phyloP scores from a whole-genome alignment of 2,329 filamentous ascomycete species.

The Biscogniauxia marginata region DNA sequence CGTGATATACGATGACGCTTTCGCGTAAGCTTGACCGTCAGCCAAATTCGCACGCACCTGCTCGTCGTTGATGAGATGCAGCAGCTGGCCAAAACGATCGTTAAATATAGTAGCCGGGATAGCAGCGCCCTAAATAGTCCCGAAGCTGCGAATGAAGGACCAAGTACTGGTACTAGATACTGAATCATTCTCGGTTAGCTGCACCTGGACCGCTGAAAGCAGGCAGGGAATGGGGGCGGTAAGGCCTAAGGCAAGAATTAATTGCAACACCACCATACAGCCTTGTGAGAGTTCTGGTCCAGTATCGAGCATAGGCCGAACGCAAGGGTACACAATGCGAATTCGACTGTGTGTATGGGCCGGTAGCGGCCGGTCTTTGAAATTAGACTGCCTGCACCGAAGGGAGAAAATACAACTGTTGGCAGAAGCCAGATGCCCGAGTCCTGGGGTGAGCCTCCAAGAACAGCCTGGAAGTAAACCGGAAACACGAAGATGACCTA shows the following conservation, averaged over 20 bases:
- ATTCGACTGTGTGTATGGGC: constrained; percentile 20
- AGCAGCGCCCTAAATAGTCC: constrained; percentile 38
- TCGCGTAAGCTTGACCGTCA: too few species aligned
- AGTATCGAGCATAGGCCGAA: constrained; percentile 38
- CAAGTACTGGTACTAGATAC: constrained; percentile 32
- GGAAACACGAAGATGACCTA: constrained; percentile 38
- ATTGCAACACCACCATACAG: constrained; percentile 35
- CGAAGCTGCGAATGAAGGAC: constrained; percentile 39
- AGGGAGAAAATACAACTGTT: constrained; percentile 20
- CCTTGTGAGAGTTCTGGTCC: constrained; percentile 26
- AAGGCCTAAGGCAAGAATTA: constrained; percentile 33
- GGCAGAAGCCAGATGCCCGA: constrained; percentile 25
- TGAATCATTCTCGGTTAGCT: constrained; percentile 24
- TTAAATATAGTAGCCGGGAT: constrained; percentile 36
- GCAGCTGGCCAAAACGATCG: constrained; percentile 1
- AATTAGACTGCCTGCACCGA: constrained; percentile 22
- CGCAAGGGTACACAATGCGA: constrained; percentile 29
- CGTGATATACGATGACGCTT: too few species aligned
- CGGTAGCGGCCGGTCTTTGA: constrained; percentile 13
- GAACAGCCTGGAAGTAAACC: constrained; percentile 42
- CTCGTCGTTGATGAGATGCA: too few species aligned
- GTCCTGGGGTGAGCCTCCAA: constrained; percentile 21
- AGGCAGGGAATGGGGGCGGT: constrained; percentile 35
- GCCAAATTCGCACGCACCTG: too few species aligned
- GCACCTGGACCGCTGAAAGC: constrained; percentile 36